Percentiles rank a stretch among this genome's conserved stretches.
Evolutionary conservation across 1,284 basidiomycete species (phyloP).

Genomic region (Ganoderma sinense): DNA sequence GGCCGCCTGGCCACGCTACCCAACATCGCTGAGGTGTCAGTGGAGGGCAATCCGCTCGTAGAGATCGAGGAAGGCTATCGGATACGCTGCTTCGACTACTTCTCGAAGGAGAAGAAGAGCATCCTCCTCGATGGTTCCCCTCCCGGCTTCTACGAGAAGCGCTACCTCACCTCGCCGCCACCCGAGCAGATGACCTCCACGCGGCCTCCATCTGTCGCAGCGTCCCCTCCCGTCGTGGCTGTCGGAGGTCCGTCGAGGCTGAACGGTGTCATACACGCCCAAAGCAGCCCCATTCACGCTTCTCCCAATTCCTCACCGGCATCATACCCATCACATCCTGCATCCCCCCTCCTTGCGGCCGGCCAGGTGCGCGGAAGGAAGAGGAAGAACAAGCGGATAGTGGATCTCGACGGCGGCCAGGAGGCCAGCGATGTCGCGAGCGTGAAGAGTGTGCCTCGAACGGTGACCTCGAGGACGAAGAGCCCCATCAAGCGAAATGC

Average conservation of each 20-base stretch:
- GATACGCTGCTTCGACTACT: slow-evolving; percentile 81
- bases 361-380: slow-evolving; percentile 53
- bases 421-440: slow-evolving; percentile 43
- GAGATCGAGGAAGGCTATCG: slow-evolving; percentile 80
- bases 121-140: slow-evolving; percentile 79
- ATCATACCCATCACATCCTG: slow-evolving; percentile 55
- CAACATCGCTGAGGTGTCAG: slow-evolving; percentile 79
- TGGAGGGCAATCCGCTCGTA: slow-evolving; percentile 82
- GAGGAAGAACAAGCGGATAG: slow-evolving; percentile 74
- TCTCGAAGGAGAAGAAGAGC: slow-evolving; percentile 81
- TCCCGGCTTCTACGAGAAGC: slow-evolving; percentile 82
- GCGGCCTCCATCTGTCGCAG: slow-evolving; percentile 52
- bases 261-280: slow-evolving; percentile 40
- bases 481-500: slow-evolving; percentile 26
- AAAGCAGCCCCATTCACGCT: slow-evolving; percentile 41
- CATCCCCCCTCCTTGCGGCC: slow-evolving; percentile 49
- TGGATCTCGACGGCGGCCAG: slow-evolving; percentile 62
- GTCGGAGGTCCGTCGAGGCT: slow-evolving; percentile 47
- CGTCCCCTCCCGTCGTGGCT: slow-evolving; percentile 67
- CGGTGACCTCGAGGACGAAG: slow-evolving; percentile 18
- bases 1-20: slow-evolving; percentile 85
- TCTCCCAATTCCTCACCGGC: slow-evolving; percentile 48
- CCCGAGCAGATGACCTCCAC: slow-evolving; percentile 60
- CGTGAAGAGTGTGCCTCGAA: slow-evolving; percentile 37
- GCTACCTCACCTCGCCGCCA: slow-evolving; percentile 58